A percentile compares a stretch with the other conserved stretches of the same genome.
These are phyloP conservation scores for Pythium aphanidermatum DNA, from an alignment of 352 stramenopile genomes.

Conservation along the genomic window DNA sequence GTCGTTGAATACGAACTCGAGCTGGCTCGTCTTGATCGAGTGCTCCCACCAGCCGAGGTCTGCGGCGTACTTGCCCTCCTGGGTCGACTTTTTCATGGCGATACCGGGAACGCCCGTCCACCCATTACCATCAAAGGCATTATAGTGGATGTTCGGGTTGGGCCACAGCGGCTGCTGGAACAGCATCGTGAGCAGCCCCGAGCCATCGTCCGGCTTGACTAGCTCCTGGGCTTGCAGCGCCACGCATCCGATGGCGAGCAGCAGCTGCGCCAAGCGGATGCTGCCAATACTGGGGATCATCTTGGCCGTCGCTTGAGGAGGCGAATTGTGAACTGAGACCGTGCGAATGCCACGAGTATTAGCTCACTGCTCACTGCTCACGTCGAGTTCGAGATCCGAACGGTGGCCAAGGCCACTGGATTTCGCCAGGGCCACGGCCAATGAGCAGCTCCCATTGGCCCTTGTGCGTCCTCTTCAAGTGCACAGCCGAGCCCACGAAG, in stretches of 20 bases:
- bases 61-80: constrained; percentile 20
- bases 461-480: no score
- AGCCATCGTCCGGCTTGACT: constrained; percentile 19
- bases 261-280: constrained; percentile 12
- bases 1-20: constrained; percentile 49
- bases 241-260: constrained; percentile 15
- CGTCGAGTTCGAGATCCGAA: not conserved
- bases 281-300: constrained; percentile 18
- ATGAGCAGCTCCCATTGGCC: constrained; percentile 1
- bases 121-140: constrained; percentile 14
- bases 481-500: no score
- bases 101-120: constrained; percentile 21
- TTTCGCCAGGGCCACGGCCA: constrained; percentile 12
- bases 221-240: constrained; percentile 14
- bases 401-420: constrained; percentile 18
- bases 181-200: constrained; percentile 17
- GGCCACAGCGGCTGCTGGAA: constrained; percentile 18
- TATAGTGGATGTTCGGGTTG: constrained; percentile 25
- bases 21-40: constrained; percentile 22
- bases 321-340: constrained; percentile 17
- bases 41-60: constrained; percentile 33
- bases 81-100: constrained; percentile 15
- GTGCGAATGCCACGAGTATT: no score
- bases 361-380: no score
- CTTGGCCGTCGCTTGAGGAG: constrained; percentile 1